Base-by-base conservation (phyloP, 768 basidiomycete species). In the Amanita fuliginea region DNA sequence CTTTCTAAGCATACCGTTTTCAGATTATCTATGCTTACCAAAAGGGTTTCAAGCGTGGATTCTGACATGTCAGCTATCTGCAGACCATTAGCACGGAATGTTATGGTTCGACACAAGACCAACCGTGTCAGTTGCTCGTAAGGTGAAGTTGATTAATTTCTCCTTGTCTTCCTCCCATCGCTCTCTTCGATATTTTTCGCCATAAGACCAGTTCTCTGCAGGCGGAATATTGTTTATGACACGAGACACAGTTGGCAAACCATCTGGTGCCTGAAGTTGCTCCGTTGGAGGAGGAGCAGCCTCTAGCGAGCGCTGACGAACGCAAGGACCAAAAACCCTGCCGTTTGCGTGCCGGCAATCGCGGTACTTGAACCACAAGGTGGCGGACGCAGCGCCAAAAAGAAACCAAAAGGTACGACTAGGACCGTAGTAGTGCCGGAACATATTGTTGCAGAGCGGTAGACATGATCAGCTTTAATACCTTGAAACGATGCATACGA, bases 361-460 rank as follows among this genome's bases (percentile, higher is more conserved):
- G 34, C 71, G 70, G 54, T 68, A 69, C 60, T 69, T 71, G 10
- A 67, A 61, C 65, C 61, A 69, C 39, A 62, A 61, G n/a, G 64
- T 64, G 35, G 69, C 71, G 45, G 64, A 56, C 2, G 64, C 66
- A 5, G 77, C 81, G 52, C 84, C 85, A 54, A 84, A 16, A 56
- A 72, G 7, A 69, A 86, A 83, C 84, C 84, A 86, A 60, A 86
- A 26, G 47, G 83, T 36, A 54, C 84, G 80, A 39, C 76, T 76
- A n/a, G 77, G 75, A 5, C 72, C 61, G 30, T 61, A 58, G 34
- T 53, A 45, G 42, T 43, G 42, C 22, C 26, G 32, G 21, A 51
- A 44, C 21, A 28, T 47, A 3, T n/a, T 24, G 2, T 39, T 37
- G 18, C 9, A 19, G 9, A 19, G n/a, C 3, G 8, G 6, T 24